These are phyloP conservation scores for Arabidopsis hybrid DNA, from an alignment of 441 rosid species.

Conservation along the genomic window DNA sequence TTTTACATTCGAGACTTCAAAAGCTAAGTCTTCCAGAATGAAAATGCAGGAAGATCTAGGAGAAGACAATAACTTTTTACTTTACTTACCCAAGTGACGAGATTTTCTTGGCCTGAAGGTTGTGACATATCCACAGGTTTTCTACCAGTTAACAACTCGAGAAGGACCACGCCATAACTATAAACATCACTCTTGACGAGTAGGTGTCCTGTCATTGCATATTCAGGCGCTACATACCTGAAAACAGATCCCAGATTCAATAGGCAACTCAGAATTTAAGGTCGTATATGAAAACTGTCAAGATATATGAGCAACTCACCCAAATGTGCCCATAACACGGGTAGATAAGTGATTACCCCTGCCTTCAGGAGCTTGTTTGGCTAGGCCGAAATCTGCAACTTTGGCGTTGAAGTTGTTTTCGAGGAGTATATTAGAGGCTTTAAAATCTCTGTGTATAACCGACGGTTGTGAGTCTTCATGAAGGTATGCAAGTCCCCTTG, in stretches of 20 bases:
- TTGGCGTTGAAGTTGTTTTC: conserved; percentile 92
- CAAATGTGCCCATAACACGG: conserved; percentile 98
- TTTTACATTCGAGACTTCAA: background rate
- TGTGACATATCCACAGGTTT: conserved; percentile 98
- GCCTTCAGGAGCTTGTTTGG: conserved; percentile 99
- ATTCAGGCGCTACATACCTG: conserved; percentile 98
- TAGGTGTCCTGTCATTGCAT: conserved; percentile 98
- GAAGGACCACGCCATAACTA: conserved; percentile 95
- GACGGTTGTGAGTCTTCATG: conserved; percentile 98
- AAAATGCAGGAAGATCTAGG: background rate
- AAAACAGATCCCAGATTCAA: conserved; percentile 20
- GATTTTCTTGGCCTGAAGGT: conserved; percentile 95
- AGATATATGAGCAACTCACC: conserved; percentile 58
- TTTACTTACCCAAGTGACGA: conserved; percentile 87
- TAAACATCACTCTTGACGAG: conserved; percentile 95
- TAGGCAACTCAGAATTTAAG: conserved; percentile 8
- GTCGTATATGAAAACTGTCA: background rate
- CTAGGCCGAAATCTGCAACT: conserved; percentile 96
- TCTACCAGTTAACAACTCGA: conserved; percentile 90
- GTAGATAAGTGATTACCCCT: conserved; percentile 88
- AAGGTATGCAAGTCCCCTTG: conserved; percentile 92
- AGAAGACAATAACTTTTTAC: background rate
- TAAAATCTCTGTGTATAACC: conserved; percentile 95
- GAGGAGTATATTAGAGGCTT: conserved; percentile 93
- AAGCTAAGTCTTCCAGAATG: conserved; percentile 11